phyloP scores from a whole-genome alignment of 2,329 filamentous ascomycete genomes.

The Endoconidiophora polonica region DNA sequence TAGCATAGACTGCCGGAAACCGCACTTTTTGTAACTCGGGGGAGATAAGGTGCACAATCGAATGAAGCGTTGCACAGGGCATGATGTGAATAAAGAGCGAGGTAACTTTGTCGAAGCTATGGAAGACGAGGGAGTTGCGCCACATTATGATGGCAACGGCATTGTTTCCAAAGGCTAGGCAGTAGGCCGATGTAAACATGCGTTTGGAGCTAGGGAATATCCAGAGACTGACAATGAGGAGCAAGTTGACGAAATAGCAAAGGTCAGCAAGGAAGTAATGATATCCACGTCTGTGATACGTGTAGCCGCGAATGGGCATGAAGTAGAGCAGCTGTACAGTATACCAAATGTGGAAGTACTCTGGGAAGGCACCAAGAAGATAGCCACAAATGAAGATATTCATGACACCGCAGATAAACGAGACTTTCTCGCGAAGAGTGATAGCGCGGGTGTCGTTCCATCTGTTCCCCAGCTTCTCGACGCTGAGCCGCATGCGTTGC shows the following conservation, averaged over 20 bases:
- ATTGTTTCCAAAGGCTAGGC: constrained; percentile 89
- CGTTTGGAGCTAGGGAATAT: constrained; percentile 79
- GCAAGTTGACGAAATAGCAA: constrained; percentile 93
- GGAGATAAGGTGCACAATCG: constrained; percentile 68
- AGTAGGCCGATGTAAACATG: constrained; percentile 82
- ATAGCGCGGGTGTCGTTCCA: constrained; percentile 88
- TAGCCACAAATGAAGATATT: constrained; percentile 97
- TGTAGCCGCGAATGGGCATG: constrained; percentile 89
- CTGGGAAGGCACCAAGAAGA: constrained; percentile 68
- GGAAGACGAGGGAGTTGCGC: constrained; percentile 96
- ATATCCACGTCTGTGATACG: constrained; percentile 79
- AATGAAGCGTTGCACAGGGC: constrained; percentile 88
- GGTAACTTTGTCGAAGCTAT: constrained; percentile 95
- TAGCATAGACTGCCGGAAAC: constrained; percentile 73
- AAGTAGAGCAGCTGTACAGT: constrained; percentile 77
- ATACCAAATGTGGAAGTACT: constrained; percentile 89
- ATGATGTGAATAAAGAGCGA: constrained; percentile 99
- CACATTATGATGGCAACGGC: constrained; percentile 97
- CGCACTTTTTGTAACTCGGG: constrained; percentile 45
- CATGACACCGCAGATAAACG: constrained; percentile 88
- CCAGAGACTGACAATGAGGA: constrained; percentile 72
- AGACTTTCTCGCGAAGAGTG: constrained; percentile 79
- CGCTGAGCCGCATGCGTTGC: constrained; percentile 68
- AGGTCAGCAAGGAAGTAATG: constrained; percentile 96
- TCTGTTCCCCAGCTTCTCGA: constrained; percentile 68